Percentiles rank a stretch among this genome's conserved stretches.
Evolutionary conservation across 192 early-diverging fungal genomes (phyloP).

Genomic region (Podochytrium sp.): DNA sequence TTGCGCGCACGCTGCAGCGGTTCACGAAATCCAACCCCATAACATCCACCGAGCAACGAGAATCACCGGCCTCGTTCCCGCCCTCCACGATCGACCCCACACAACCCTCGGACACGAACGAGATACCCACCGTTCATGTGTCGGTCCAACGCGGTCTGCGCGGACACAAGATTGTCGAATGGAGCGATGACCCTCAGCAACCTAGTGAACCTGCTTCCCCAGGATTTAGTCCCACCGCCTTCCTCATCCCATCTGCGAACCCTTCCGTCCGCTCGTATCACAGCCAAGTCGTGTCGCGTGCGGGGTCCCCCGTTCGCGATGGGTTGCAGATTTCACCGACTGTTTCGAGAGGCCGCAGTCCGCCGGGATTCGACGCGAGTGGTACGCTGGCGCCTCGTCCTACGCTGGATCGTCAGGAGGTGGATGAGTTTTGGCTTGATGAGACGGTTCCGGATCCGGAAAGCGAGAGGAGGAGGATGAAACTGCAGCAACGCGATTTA

Average conservation of each 20-base stretch:
- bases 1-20: background rate
- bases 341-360: background rate
- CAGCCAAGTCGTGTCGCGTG: background rate
- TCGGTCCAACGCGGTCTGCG: too few species aligned
- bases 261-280: too few species aligned
- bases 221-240: too few species aligned
- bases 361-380: background rate
- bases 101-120: background rate
- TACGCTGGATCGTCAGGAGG: background rate
- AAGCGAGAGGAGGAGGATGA: background rate
- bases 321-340: background rate
- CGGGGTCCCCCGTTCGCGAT: background rate
- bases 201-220: too few species aligned
- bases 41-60: background rate
- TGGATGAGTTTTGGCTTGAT: conserved; percentile 26
- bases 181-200: too few species aligned
- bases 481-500: background rate
- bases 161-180: too few species aligned
- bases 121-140: background rate
- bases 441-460: conserved; percentile 27
- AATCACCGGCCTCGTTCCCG: too few species aligned
- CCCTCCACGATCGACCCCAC: background rate
- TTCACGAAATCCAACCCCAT: background rate
- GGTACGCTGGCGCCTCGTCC: background rate
- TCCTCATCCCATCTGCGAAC: too few species aligned